A percentile compares a stretch with the other conserved stretches of the same genome.
phyloP scores from a whole-genome alignment of 2,329 filamentous ascomycete species.

The Mariannaea sp. region DNA sequence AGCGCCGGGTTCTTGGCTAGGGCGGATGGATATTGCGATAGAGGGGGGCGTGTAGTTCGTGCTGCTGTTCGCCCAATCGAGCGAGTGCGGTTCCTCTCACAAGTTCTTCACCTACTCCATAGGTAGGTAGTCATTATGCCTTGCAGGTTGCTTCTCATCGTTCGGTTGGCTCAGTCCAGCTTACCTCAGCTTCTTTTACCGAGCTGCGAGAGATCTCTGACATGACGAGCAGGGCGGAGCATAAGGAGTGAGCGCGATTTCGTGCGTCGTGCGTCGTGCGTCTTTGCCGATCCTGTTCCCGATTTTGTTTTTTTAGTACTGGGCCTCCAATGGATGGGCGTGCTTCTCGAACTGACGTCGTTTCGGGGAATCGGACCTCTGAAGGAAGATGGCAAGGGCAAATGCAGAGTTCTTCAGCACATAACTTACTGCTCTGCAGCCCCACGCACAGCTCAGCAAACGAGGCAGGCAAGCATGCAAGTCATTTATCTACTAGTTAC shows the following conservation, averaged over 20 bases:
- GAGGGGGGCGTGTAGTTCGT: slow-evolving; percentile 33
- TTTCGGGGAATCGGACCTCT: neutral
- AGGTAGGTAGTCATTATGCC: slow-evolving; percentile 22
- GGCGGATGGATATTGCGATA: slow-evolving; percentile 1
- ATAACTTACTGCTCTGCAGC: neutral
- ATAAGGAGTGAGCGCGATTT: slow-evolving; percentile 12
- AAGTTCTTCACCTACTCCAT: slow-evolving; percentile 2
- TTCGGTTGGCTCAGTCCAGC: slow-evolving; percentile 14
- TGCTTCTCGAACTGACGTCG: neutral
- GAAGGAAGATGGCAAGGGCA: neutral
- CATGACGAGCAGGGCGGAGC: slow-evolving; percentile 12
- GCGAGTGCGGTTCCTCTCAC: slow-evolving; percentile 4
- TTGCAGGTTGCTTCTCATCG: slow-evolving; percentile 20
- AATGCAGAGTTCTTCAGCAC: neutral
- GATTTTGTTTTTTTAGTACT: neutral
- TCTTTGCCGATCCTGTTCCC: slow-evolving; percentile 15
- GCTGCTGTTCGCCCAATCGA: slow-evolving; percentile 20
- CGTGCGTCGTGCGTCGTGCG: too few species aligned
- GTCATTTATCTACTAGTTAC: too few species aligned
- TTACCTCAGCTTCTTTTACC: slow-evolving; percentile 2
- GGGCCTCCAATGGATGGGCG: neutral
- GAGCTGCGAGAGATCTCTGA: slow-evolving; percentile 17
- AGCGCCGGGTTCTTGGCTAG: slow-evolving; percentile 15
- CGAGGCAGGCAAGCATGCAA: too few species aligned
- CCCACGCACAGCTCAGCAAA: too few species aligned